phyloP scores from a whole-genome alignment of 371 early-diverging fungal species.

The Apophysomyces sp. region DNA sequence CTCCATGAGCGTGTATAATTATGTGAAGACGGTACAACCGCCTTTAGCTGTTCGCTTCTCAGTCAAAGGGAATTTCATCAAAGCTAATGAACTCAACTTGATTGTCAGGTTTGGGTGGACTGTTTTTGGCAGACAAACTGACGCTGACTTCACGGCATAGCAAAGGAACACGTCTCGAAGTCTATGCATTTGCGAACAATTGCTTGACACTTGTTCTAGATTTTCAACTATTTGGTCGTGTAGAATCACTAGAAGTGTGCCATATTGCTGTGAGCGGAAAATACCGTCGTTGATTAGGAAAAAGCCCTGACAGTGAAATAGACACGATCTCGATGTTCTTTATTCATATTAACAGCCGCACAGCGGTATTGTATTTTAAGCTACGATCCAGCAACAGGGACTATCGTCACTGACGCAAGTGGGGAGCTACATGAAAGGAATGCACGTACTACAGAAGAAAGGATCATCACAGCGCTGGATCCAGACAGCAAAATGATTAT shows the following conservation, averaged over 20 bases:
- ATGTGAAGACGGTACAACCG: constrained; percentile 22
- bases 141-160: constrained; percentile 25
- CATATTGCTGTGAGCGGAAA: constrained; percentile 40
- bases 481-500: constrained; percentile 39
- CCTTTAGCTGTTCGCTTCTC: constrained; percentile 20
- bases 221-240: constrained; percentile 63
- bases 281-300: not conserved
- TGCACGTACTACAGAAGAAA: constrained; percentile 42
- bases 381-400: constrained; percentile 39
- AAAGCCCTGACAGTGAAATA: constrained; percentile 11
- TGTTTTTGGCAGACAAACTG: not conserved
- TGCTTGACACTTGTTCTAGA: constrained; percentile 52
- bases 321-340: constrained; percentile 40
- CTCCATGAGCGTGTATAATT: constrained; percentile 21
- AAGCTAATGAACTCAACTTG: constrained; percentile 8
- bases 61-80: constrained; percentile 22
- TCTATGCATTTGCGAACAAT: constrained; percentile 45
- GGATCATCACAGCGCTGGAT: constrained; percentile 43
- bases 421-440: constrained; percentile 49
- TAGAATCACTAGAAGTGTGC: constrained; percentile 51
- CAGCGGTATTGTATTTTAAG: constrained; percentile 52
- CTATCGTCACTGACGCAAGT: constrained; percentile 50
- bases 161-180: constrained; percentile 64
- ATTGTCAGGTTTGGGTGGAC: constrained; percentile 16
- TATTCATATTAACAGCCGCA: constrained; percentile 54